These are phyloP conservation scores for Chytriomyces sp. DNA, from an alignment of 192 early-diverging fungal genomes.

Conservation along the genomic window DNA sequence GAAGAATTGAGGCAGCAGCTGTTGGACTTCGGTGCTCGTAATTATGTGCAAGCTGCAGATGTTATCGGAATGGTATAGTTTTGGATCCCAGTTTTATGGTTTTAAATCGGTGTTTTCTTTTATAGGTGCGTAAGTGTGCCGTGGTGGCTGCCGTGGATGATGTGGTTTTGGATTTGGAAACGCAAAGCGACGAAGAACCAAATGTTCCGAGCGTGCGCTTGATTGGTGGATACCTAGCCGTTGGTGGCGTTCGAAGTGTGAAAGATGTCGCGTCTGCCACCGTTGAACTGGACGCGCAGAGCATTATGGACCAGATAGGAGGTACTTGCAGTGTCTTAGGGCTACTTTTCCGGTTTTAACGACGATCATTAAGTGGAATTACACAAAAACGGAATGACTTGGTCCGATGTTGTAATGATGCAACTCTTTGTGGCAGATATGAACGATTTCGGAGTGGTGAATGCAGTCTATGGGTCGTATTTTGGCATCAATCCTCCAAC, in stretches of 20 bases:
- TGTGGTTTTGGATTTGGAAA: too few relatives aligned
- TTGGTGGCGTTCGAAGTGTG: not conserved
- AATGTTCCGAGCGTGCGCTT: too few relatives aligned
- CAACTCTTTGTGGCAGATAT: conserved; percentile 70
- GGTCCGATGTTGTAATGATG: conserved; percentile 65
- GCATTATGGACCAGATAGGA: conserved; percentile 30
- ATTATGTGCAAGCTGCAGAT: not conserved
- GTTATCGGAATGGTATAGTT: not conserved
- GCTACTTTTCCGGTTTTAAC: not conserved
- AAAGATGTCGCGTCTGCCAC: not conserved
- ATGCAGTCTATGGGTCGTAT: conserved; percentile 65
- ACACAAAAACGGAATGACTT: conserved; percentile 45
- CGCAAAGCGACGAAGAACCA: too few relatives aligned
- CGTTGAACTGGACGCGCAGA: conserved; percentile 18
- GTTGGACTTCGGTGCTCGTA: conserved; percentile 4
- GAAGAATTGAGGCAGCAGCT: conserved; percentile 20
- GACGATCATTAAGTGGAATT: conserved; percentile 31
- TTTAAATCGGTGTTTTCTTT: not conserved
- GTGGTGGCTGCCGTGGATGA: not conserved
- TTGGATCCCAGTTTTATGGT: not conserved
- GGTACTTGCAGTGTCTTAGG: conserved; percentile 8
- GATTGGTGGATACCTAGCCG: not conserved
- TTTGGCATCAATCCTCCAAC: conserved; percentile 76
- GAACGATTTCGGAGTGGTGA: conserved; percentile 64
- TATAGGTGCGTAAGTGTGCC: not conserved